Conservation (phyloP, 345 rosid species). For the Raphanus sativus region DNA sequence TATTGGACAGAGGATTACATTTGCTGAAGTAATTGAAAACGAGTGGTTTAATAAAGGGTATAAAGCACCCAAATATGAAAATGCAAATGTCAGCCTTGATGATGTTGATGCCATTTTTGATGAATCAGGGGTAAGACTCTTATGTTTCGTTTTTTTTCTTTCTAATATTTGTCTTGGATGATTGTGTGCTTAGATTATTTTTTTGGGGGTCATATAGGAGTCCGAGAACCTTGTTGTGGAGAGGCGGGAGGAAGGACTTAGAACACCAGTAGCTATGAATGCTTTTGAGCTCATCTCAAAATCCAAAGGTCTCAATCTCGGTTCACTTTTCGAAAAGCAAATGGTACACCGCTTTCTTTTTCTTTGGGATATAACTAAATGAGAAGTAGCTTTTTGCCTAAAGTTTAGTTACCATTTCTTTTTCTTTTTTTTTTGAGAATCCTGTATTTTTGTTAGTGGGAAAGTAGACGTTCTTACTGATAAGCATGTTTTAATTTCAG, state of each 20-base stretch:
- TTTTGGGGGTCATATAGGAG: conserved; percentile 55
- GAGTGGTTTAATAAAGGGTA: conserved; percentile 99
- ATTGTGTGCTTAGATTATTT: conserved; percentile 20
- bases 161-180: too few species aligned
- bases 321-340: conserved; percentile 91
- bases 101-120: conserved; percentile 82
- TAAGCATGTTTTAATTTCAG: conserved; percentile 43
- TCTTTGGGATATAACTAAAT: neutral
- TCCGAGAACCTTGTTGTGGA: conserved; percentile 81
- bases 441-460: neutral
- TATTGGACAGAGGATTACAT: conserved; percentile 72
- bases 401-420: neutral
- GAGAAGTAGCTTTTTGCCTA: too few species aligned
- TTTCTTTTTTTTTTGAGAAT: neutral
- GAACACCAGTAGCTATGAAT: conserved; percentile 81
- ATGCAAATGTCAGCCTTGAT: conserved; percentile 69
- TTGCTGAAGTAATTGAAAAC: conserved; percentile 75
- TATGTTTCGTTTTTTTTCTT: neutral
- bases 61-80: conserved; percentile 76
- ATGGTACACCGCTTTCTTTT: conserved; percentile 51
- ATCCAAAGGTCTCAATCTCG: conserved; percentile 94
- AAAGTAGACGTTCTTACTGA: conserved; percentile 7
- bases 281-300: conserved; percentile 97
- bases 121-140: conserved; percentile 66
- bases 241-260: conserved; percentile 67